Percentiles rank a stretch among this genome's conserved stretches.
These are phyloP conservation scores for Oxytropis ochrocephala DNA, from an alignment of 306 rosid species.

Conservation along the genomic window DNA sequence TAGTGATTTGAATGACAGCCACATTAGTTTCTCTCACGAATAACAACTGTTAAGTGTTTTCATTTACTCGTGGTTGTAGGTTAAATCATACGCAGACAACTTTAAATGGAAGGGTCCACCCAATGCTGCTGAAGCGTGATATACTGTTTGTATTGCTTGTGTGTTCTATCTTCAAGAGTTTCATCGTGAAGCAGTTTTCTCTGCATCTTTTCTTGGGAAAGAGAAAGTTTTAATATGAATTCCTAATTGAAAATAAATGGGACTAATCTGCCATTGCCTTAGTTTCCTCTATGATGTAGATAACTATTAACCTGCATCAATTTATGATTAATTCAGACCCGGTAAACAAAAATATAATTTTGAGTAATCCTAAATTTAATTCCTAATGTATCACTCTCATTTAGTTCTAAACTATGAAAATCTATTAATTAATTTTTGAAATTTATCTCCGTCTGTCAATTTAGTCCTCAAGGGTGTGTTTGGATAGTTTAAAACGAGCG, in stretches of 20 bases:
- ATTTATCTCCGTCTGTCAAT: no score
- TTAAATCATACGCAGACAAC: conserved; percentile 83
- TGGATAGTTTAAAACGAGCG: no score
- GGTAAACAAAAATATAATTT: no score
- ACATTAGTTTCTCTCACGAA: background rate
- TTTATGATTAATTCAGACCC: background rate
- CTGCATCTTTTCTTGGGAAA: conserved; percentile 21
- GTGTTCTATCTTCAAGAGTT: conserved; percentile 14
- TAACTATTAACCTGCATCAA: conserved; percentile 2
- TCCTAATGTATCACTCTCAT: no score
- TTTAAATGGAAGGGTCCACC: conserved; percentile 96
- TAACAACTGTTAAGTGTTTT: background rate
- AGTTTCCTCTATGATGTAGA: background rate
- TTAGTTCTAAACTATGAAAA: no score
- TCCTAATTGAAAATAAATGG: conserved; percentile 37
- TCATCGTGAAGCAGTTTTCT: conserved; percentile 28
- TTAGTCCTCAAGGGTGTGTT: no score
- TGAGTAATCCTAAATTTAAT: no score
- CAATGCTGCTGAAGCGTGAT: conserved; percentile 39
- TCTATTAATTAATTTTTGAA: no score
- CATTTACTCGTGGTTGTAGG: conserved; percentile 39
- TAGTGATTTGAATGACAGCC: conserved; percentile 8
- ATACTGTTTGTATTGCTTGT: conserved; percentile 20
- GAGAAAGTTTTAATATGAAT: conserved; percentile 22
- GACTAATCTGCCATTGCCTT: conserved; percentile 20